Evolutionary conservation across 306 rosid species (phyloP), one percentile per base, ranked within the genome.

Genomic region (Corylus americana): DNA sequence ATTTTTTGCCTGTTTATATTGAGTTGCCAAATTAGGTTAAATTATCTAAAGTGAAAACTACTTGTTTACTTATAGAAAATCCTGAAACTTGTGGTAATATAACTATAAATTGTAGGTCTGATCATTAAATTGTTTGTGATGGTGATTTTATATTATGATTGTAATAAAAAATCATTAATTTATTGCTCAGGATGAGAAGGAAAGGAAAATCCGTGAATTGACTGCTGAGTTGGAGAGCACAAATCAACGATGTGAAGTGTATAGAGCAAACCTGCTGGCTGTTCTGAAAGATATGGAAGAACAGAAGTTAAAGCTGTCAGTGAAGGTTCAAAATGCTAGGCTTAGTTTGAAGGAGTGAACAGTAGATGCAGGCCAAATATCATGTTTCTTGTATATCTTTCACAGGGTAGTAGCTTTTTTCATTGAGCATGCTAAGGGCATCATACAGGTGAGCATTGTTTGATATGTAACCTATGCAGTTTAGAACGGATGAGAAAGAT

Each of bases 221-320:
- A 87, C 90, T 29, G 83, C 94, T 0, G 94, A 94, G 85, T 82
- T 94, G 81, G 93, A 89, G 82, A 87, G 66, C 64, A 88, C 90
- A 62, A 90, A 94, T 84, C 92, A 86, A 74, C 87, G 97, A 35
- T 94, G 98, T 78, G 97, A 88, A 87, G 97, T 94, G 61, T 94
- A 92, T 82, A 81, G 97, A 78, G 79, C 92, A 81, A 92, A 94
- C 86, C 85, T 92, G 79, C 85, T 90, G 81, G 88, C 98, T 70
- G 92, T 92, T 84, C 89, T 91, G 45, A 93, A 81, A 84, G 98
- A 94, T 79, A 92, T 94, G 97, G 97, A 94, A 87, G 97, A 94
- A 64, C 98, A 94, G 80, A 94, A 94, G 89, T 81, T 88, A 71
- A 94, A 92, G 87, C 83, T 94, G 76, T 91, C 96, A 4, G 94